Evolutionary conservation across 164 flowering plant genomes (phyloP), one percentile per base, ranked within the genome.

Genomic region (Kingdonia uniflora): DNA sequence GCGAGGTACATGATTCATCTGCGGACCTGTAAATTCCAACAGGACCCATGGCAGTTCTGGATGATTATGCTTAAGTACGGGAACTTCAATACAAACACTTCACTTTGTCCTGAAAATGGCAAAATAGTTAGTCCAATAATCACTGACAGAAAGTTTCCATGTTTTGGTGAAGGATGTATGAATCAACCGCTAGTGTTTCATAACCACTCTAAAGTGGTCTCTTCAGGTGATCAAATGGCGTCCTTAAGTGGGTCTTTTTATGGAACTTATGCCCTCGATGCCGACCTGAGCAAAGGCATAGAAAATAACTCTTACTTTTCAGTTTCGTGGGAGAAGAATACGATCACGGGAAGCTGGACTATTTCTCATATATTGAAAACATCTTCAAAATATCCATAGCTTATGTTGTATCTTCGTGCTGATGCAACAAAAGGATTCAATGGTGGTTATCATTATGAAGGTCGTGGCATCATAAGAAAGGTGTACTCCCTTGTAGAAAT

Each of bases 11-110:
- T n/a, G 82, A 75, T 42, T 33, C 54, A 1, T 66, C 69, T 54
- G 56, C 52, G 1, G 35, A 29, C n/a, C n/a, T n/a, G n/a, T n/a
- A n/a, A n/a, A n/a, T n/a, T n/a, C n/a, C n/a, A n/a, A n/a, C n/a
- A n/a, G n/a, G n/a, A n/a, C 4, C 80, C 85, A 67, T 81, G 83
- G 85, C 71, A 80, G 5, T 86, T 78, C 57, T 86, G 95, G 95
- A 84, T 79, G 86, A 63, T 87, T 12, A 87, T 84, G 95, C 65
- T 87, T 19, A 87, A 87, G 57, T 84, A 81, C 60, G 91, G 95
- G 1, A 87, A 87, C 60, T 81, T 58, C 47, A 88, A 87, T 61
- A 65, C 79, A 11, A 60, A 22, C 5, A 68, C 82, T 45, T 76
- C 74, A n/a, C 53, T 80, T 14, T 84, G 91, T 51, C 95, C 91